Conservation (phyloP, 169 alveolate genomes). For the Plasmodium chabaudi region DNA sequence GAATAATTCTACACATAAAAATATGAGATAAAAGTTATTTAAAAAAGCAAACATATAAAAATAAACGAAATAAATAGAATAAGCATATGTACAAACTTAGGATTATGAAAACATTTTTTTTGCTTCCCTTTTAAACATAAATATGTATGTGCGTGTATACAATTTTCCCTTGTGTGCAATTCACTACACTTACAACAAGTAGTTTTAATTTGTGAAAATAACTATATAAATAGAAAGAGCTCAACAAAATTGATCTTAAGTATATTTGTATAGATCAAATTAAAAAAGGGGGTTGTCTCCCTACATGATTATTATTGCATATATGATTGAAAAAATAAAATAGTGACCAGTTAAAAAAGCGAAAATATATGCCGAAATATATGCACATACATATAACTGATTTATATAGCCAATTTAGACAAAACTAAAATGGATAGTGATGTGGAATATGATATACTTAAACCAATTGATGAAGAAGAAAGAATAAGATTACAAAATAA, state of each 20-base stretch:
- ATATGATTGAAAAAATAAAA: too few species aligned
- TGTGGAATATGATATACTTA: slow-evolving; percentile 13
- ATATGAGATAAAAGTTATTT: too few species aligned
- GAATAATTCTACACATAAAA: too few species aligned
- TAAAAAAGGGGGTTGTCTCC: not conserved
- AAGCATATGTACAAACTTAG: too few species aligned
- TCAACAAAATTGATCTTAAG: too few species aligned
- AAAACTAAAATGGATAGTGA: slow-evolving; percentile 10
- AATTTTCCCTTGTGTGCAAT: not conserved
- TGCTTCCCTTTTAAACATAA: not conserved
- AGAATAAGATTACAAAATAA: slow-evolving; percentile 49
- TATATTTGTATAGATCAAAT: too few species aligned
- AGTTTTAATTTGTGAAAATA: too few species aligned
- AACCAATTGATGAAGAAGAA: slow-evolving; percentile 66
- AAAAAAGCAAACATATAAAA: too few species aligned
- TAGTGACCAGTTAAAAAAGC: too few species aligned
- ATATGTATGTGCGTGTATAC: not conserved
- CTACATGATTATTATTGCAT: not conserved
- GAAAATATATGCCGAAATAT: too few species aligned
- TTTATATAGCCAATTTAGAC: not conserved
- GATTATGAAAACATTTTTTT: not conserved
- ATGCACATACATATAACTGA: not conserved
- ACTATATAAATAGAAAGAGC: too few species aligned
- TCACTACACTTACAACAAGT: not conserved
- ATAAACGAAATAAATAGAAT: too few species aligned